Conservation (phyloP, 305 asterid species). For the Fraxinus sp. region DNA sequence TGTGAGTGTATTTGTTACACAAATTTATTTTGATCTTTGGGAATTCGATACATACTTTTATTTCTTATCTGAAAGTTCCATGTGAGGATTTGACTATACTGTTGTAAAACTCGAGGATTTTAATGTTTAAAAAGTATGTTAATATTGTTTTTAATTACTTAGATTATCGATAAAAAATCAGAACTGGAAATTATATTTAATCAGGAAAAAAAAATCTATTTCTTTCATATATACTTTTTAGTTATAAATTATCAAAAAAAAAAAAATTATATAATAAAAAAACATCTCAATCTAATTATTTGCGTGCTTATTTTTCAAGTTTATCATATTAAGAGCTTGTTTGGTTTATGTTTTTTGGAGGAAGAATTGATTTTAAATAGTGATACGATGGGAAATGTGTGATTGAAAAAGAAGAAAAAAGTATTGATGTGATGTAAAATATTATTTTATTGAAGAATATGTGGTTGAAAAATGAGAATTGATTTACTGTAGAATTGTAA, state of each 20-base stretch:
- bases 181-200: conserved; percentile 5
- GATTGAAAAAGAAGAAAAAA: too few relatives aligned
- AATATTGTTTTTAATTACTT: background rate
- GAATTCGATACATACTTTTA: background rate
- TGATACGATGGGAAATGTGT: too few relatives aligned
- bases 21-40: conserved; percentile 13
- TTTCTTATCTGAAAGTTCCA: conserved; percentile 34
- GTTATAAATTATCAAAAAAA: background rate
- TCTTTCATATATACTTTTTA: background rate
- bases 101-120: conserved; percentile 42
- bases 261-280: too few relatives aligned
- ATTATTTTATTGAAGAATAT: too few relatives aligned
- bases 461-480: too few relatives aligned
- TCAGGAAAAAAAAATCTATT: background rate
- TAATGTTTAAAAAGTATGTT: conserved; percentile 14
- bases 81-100: conserved; percentile 44
- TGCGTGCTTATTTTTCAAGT: too few relatives aligned
- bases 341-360: too few relatives aligned
- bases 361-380: too few relatives aligned
- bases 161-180: conserved; percentile 25
- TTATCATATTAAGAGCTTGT: too few relatives aligned
- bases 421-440: too few relatives aligned
- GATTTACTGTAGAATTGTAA: too few relatives aligned
- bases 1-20: background rate
- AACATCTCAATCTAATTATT: background rate